Percentiles rank a stretch among this genome's conserved stretches.
These are phyloP conservation scores for Ambrosia trifida DNA, from an alignment of 129 eudicot genomes.

Conservation along the genomic window DNA sequence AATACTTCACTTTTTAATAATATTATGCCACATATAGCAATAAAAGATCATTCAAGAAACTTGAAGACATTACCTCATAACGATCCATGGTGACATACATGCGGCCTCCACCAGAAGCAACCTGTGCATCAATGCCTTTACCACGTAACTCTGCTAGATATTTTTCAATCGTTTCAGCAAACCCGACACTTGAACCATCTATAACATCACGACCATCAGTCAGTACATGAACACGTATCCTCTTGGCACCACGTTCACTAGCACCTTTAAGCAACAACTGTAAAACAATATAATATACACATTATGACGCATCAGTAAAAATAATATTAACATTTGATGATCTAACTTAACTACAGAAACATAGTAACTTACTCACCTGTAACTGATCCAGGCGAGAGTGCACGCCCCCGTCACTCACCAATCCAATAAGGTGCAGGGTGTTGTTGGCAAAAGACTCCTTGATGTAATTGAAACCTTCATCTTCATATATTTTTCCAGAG, in stretches of 20 bases:
- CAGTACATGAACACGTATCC: conserved; percentile 77
- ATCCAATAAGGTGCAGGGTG: conserved; percentile 91
- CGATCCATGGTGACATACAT: conserved; percentile 98
- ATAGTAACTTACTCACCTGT: conserved; percentile 44
- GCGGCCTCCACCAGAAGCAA: conserved; percentile 98
- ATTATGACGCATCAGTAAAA: neutral
- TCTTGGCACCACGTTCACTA: conserved; percentile 89
- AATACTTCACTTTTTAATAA: neutral
- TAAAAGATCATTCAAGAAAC: neutral
- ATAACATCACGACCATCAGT: conserved; percentile 97
- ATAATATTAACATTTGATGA: neutral
- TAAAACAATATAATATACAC: conserved; percentile 16
- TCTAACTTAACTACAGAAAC: neutral
- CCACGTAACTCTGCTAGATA: conserved; percentile 65
- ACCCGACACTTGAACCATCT: conserved; percentile 91
- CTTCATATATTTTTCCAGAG: conserved; percentile 83
- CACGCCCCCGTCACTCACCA: conserved; percentile 94
- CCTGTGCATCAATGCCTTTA: conserved; percentile 78
- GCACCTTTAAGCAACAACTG: conserved; percentile 93
- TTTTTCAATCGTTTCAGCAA: conserved; percentile 82
- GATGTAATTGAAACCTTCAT: conserved; percentile 83
- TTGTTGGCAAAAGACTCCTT: conserved; percentile 64
- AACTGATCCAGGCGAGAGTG: conserved; percentile 93
- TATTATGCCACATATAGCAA: neutral
- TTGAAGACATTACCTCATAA: conserved; percentile 64